phyloP scores from a whole-genome alignment of 306 rosid genomes.

The Sicyos edulis region DNA sequence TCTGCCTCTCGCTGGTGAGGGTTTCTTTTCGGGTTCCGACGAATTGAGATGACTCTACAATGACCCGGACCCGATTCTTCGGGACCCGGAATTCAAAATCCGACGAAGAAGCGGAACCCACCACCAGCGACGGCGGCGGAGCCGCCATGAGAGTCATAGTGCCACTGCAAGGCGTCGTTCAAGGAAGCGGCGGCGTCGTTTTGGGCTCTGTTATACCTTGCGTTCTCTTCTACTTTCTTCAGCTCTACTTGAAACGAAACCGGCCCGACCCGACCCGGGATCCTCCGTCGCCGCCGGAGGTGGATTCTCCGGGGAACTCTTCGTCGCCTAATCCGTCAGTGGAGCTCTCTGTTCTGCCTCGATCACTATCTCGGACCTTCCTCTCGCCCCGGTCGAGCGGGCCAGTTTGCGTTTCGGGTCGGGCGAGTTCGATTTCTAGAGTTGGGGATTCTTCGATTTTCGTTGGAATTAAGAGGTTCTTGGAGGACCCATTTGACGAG shows the following conservation, averaged over 20 bases:
- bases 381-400: conserved; percentile 44
- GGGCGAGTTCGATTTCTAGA: conserved; percentile 38
- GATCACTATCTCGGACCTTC: conserved; percentile 46
- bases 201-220: conserved; percentile 89
- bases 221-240: conserved; percentile 79
- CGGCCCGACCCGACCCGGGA: conserved; percentile 32
- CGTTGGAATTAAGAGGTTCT: conserved; percentile 40
- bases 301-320: conserved; percentile 16
- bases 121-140: conserved; percentile 27
- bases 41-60: conserved; percentile 24
- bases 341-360: conserved; percentile 35
- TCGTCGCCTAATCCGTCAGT: conserved; percentile 27
- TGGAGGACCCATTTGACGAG: conserved; percentile 56
- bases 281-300: conserved; percentile 31
- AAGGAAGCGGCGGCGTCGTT: conserved; percentile 81
- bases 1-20: background rate
- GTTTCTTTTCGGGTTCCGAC: background rate
- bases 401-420: conserved; percentile 46
- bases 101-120: conserved; percentile 21
- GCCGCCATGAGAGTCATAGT: conserved; percentile 84
- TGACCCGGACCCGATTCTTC: conserved; percentile 34
- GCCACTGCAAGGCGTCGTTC: conserved; percentile 84
- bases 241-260: conserved; percentile 55
- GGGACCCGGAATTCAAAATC: conserved; percentile 12
- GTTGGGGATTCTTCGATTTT: conserved; percentile 42